Evolutionary conservation across 1,139 yeast species (phyloP), one percentile per base, ranked within the genome.

Genomic region (Pichia terricola): DNA sequence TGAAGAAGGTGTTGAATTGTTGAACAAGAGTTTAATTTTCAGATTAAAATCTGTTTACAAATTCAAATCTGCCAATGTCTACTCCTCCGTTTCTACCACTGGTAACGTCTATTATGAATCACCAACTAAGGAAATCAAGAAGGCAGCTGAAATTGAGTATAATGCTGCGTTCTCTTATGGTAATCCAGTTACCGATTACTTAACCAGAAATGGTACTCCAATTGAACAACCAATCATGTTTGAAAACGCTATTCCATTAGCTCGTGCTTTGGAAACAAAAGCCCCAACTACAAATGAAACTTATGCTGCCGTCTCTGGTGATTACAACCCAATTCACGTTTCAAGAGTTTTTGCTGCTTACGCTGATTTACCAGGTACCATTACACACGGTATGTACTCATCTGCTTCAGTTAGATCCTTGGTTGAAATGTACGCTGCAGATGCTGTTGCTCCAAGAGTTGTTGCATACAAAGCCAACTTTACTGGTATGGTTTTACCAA

Each of bases 371-470:
- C 96, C 96, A 50, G 98, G 98, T 55, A 91, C 97, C 37, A 91
- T 91, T 59, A 91, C 98, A 35, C 98, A 94, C 61, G 99, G 99
- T 62, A 91, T 91, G 98, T 94, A 79, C 75, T 86, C 96, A 26
- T 85, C 95, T 60, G 98, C 96, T 53, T 78, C 95, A 50, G 91
- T 89, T 53, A 82, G 98, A 72, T 79, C 94, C 25, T 76, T 88
- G 63, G 96, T 91, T 55, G 99, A 91, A 71, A 86, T 87, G 65
- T 89, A 96, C 89, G 98, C 98, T 54, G 98, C 99, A 50, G 91
- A 88, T 66, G 88, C 94, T 65, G 89, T 86, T 57, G 94, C 96
- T 46, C 77, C 91, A 45, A 85, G 98, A 70, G 97, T 94, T 47
- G 80, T 95, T 64, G 97, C 95, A 39, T 91, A 83, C 77, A 80